These are phyloP conservation scores for Leccinum boreale DNA, from an alignment of 768 basidiomycete species.

Conservation along the genomic window DNA sequence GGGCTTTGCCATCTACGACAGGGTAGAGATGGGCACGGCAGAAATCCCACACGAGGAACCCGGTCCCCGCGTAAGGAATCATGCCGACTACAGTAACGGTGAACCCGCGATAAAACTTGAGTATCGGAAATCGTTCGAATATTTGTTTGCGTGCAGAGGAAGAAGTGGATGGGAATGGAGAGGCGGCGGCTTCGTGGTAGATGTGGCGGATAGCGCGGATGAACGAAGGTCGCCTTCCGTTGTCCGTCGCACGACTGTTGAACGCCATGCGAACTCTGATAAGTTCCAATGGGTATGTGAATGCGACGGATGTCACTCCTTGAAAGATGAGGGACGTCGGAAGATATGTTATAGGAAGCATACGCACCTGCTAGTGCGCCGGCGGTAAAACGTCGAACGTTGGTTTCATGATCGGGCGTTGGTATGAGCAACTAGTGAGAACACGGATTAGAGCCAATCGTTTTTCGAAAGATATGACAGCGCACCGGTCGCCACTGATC, in stretches of 20 bases:
- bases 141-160: constrained; percentile 22
- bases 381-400: constrained; percentile 74
- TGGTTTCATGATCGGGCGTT: constrained; percentile 72
- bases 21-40: constrained; percentile 60
- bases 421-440: constrained; percentile 76
- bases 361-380: constrained; percentile 81
- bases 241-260: constrained; percentile 26
- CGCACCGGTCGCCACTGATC: constrained; percentile 79
- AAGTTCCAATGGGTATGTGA: constrained; percentile 94
- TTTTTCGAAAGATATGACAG: not conserved
- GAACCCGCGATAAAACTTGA: constrained; percentile 98
- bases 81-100: constrained; percentile 88
- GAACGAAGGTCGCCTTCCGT: constrained; percentile 47
- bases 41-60: constrained; percentile 89
- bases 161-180: constrained; percentile 19
- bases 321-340: not conserved
- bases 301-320: constrained; percentile 84
- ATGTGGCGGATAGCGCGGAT: constrained; percentile 57
- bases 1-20: constrained; percentile 38
- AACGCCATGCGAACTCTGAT: constrained; percentile 96
- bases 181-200: constrained; percentile 58
- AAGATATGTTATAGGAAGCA: not conserved
- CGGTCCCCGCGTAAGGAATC: constrained; percentile 93
- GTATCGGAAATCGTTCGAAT: constrained; percentile 65
- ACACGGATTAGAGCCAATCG: not conserved